Percentiles rank a stretch among this genome's conserved stretches.
Conservation (phyloP, 257 asterid species). For the Solanum lycopersicoides region DNA sequence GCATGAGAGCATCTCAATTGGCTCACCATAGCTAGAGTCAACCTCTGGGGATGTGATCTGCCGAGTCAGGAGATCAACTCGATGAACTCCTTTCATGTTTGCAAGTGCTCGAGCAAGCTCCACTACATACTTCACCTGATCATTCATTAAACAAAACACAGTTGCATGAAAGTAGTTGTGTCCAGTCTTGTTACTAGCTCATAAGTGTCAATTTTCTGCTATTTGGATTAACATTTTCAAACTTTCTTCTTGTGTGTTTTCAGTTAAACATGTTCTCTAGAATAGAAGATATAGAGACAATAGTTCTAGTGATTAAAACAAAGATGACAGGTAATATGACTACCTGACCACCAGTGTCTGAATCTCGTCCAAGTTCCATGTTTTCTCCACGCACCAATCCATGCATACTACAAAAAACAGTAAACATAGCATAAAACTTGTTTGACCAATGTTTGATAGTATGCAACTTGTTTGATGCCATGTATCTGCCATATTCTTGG, state of each 20-base stretch:
- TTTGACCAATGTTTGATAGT: neutral
- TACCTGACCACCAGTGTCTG: conserved; percentile 79
- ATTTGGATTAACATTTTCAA: neutral
- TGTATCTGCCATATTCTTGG: neutral
- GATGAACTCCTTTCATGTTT: conserved; percentile 39
- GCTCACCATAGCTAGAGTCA: conserved; percentile 50
- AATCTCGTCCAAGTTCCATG: conserved; percentile 76
- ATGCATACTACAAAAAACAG: conserved; percentile 43
- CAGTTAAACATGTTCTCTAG: neutral
- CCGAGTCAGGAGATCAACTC: conserved; percentile 63
- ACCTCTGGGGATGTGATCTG: conserved; percentile 52
- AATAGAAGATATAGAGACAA: neutral
- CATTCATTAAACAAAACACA: neutral
- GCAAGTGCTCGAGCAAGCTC: conserved; percentile 64
- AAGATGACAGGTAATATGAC: neutral
- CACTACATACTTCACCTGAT: conserved; percentile 54
- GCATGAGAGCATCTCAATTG: conserved; percentile 61
- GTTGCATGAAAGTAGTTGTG: neutral
- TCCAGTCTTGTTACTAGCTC: neutral
- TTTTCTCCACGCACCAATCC: conserved; percentile 72
- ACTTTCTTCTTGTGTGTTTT: neutral
- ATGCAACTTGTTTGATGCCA: neutral
- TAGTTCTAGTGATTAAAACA: neutral
- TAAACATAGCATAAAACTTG: conserved; percentile 4
- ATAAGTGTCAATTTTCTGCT: neutral